Conservation (phyloP, 23 red algal genomes). For the Cyanidiococcus yangmingshanensis region DNA sequence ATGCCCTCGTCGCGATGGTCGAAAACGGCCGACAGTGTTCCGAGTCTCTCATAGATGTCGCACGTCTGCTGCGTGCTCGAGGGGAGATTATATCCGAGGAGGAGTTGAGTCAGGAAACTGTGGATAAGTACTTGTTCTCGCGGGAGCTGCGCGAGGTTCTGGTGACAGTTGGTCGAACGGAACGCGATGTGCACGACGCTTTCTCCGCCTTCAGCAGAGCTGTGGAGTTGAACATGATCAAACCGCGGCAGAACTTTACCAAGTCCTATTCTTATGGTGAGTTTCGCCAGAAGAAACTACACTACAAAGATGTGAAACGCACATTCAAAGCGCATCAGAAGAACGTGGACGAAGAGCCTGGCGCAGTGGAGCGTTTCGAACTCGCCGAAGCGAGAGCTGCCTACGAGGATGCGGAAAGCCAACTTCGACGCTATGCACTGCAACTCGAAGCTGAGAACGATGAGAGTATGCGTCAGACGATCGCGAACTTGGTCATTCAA, state of each 20-base stretch:
- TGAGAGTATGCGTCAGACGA: background rate
- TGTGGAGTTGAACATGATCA: slow-evolving; percentile 27
- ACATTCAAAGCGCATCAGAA: slow-evolving; percentile 28
- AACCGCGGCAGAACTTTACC: slow-evolving; percentile 23
- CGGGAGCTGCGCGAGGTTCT: slow-evolving; percentile 31
- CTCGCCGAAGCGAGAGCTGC: slow-evolving; percentile 31
- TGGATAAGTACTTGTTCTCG: slow-evolving; percentile 22
- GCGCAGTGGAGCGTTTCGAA: slow-evolving; percentile 29
- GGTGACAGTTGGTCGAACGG: slow-evolving; percentile 20
- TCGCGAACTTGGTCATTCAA: slow-evolving; percentile 24
- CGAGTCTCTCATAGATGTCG: slow-evolving; percentile 17
- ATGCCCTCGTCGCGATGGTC: background rate
- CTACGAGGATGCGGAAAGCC: slow-evolving; percentile 25
- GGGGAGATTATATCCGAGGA: slow-evolving; percentile 4
- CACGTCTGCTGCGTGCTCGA: slow-evolving; percentile 1
- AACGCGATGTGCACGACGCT: slow-evolving; percentile 36
- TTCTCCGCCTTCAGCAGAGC: slow-evolving; percentile 27
- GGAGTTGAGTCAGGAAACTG: slow-evolving; percentile 11
- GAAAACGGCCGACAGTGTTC: background rate
- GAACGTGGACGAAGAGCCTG: background rate
- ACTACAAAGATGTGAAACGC: slow-evolving; percentile 31
- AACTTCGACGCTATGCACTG: slow-evolving; percentile 24
- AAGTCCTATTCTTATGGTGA: slow-evolving; percentile 14
- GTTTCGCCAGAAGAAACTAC: slow-evolving; percentile 26
- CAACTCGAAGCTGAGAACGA: slow-evolving; percentile 34